These are phyloP conservation scores for Rhynchospora tenuis DNA, from an alignment of 176 grass and related monocot species.

Conservation along the genomic window DNA sequence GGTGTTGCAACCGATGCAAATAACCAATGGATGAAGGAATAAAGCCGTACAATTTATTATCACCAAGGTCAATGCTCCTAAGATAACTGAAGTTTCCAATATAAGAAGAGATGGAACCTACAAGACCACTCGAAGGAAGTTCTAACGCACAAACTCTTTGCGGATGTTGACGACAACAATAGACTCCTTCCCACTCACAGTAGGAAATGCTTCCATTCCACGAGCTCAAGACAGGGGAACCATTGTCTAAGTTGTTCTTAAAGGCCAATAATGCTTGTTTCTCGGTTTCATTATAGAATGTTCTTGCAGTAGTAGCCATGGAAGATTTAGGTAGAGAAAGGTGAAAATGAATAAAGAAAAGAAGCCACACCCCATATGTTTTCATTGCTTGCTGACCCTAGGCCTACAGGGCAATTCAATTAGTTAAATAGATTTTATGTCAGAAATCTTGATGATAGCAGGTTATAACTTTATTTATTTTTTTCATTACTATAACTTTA, in stretches of 20 bases:
- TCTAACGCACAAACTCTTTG: constrained; percentile 11
- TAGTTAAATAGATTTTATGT: too few relatives aligned
- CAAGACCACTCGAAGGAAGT: constrained; percentile 19
- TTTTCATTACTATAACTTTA: too few relatives aligned
- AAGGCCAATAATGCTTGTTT: background rate
- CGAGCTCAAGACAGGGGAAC: constrained; percentile 5
- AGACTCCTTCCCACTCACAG: constrained; percentile 24
- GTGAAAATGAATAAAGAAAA: too few relatives aligned
- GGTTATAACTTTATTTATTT: too few relatives aligned
- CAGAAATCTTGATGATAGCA: too few relatives aligned
- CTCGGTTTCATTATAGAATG: background rate
- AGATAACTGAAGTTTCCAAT: background rate
- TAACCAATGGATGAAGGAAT: background rate
- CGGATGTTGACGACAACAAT: background rate
- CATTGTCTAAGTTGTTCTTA: background rate
- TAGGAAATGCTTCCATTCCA: constrained; percentile 32
- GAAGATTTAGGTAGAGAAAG: too few relatives aligned
- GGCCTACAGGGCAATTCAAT: too few relatives aligned
- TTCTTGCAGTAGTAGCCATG: too few relatives aligned
- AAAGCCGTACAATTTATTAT: background rate
- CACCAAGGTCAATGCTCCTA: background rate
- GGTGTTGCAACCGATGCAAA: background rate
- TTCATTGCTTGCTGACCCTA: too few relatives aligned
- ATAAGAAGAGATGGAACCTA: constrained; percentile 13
- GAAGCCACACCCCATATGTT: too few relatives aligned